These are phyloP conservation scores for Eucalyptus pauciflora DNA, from an alignment of 345 rosid genomes.

Conservation along the genomic window DNA sequence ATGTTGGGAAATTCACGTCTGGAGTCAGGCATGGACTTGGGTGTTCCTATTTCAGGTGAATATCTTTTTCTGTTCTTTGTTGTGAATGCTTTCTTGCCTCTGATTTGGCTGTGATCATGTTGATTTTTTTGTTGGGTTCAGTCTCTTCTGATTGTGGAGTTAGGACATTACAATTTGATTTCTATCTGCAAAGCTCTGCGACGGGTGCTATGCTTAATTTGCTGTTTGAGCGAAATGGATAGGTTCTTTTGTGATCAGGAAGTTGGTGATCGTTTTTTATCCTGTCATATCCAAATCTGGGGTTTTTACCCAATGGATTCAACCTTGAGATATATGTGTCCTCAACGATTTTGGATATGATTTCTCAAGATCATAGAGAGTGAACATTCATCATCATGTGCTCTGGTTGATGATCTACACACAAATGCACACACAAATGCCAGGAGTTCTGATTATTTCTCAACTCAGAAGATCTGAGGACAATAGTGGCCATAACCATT, in stretches of 20 bases:
- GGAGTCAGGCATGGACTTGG: constrained; percentile 94
- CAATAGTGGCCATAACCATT: neutral
- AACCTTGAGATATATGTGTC: neutral
- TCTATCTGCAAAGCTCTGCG: neutral
- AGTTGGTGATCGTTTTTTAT: neutral
- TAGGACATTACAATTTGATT: neutral
- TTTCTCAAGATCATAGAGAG: neutral
- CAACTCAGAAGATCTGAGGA: neutral
- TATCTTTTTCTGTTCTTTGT: neutral
- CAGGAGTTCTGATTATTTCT: neutral
- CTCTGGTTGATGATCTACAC: neutral
- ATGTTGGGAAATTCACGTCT: constrained; percentile 60
- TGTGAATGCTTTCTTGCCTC: neutral
- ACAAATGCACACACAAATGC: neutral
- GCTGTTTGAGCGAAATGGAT: neutral
- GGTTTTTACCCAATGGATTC: neutral
- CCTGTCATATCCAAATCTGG: neutral
- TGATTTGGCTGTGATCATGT: neutral
- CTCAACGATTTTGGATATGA: neutral
- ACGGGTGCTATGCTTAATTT: neutral
- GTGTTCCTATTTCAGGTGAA: constrained; percentile 79
- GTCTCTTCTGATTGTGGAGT: neutral
- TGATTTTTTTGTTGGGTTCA: neutral
- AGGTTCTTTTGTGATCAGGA: neutral
- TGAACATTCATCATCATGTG: neutral